Evolutionary conservation across 1,139 yeast species (phyloP).

Genomic region (Pichia sp.): DNA sequence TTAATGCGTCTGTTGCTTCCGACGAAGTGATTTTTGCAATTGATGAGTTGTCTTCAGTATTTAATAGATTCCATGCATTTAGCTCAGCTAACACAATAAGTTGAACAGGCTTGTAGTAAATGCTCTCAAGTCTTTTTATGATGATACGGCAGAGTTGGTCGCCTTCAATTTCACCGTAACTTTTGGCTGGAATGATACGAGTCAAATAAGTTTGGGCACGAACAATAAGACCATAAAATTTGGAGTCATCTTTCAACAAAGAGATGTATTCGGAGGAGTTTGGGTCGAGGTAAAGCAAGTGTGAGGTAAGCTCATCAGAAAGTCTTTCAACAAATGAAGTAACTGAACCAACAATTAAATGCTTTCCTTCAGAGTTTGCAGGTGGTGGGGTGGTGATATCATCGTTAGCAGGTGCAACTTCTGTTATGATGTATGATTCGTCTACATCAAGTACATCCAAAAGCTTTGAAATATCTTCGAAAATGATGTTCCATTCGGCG

Average conservation of each 20-base stretch:
- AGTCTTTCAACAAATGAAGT: conserved; percentile 86
- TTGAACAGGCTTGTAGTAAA: conserved; percentile 85
- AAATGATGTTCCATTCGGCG: conserved; percentile 75
- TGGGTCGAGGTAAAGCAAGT: conserved; percentile 86
- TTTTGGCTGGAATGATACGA: conserved; percentile 46
- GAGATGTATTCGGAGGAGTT: conserved; percentile 92
- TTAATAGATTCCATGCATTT: conserved; percentile 57
- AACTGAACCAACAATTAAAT: conserved; percentile 76
- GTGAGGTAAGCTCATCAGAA: conserved; percentile 89
- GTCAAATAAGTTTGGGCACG: conserved; percentile 87
- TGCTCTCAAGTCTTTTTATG: conserved; percentile 83
- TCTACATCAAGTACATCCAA: conserved; percentile 66
- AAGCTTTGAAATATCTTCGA: conserved; percentile 56
- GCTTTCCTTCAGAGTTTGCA: conserved; percentile 60
- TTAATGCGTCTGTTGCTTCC: conserved; percentile 29
- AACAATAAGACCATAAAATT: conserved; percentile 69
- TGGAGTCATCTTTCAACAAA: conserved; percentile 82
- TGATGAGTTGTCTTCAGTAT: conserved; percentile 29
- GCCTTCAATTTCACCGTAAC: conserved; percentile 40
- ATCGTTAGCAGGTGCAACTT: conserved; percentile 71
- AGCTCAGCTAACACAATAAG: conserved; percentile 67
- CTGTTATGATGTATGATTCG: conserved; percentile 65
- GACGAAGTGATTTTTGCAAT: conserved; percentile 34
- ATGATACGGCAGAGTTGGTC: conserved; percentile 73
- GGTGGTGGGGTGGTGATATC: conserved; percentile 76